Base-by-base conservation (phyloP, 305 asterid genomes). In the Ajuga reptans region DNA sequence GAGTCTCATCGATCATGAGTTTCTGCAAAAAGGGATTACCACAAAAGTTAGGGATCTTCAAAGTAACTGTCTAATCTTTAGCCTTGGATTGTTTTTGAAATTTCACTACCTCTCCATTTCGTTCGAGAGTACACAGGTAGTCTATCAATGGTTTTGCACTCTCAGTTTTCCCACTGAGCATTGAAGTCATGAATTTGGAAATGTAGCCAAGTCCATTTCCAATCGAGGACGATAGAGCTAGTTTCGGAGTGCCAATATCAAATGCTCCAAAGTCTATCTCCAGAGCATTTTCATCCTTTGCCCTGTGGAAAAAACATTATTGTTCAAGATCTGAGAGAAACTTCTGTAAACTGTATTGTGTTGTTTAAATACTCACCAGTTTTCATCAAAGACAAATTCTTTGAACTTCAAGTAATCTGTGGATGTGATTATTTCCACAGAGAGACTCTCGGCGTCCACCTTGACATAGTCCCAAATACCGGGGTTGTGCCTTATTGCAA, bases 241-340 rank as follows among this genome's bases (percentile, higher is more conserved):
- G 75, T 5, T 73, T 78, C 18, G 86, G 90, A 45, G 79, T 68
- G 15, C 77, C 64, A n/a, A 62, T 66, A 57, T 86, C 89, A 64
- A 88, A 84, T 52, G 85, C 89, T 66, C 89, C 92, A 78, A 90
- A 88, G 72, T 88, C 94, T 15, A 88, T 70, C 83, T 90, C 96
- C 72, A 90, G 41, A 24, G 88, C 83, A 79, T 88, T 88, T 54
- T 83, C 95, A 81, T 86, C 91, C 64, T 78, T 80, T 41, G 94
- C 86, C 97, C 97, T 90, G 91, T 53, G 67, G 17, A 31, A 31
- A 46, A 21, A 50, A 37, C 49, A 52, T 9, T 7, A 42, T n/a
- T 15, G 11, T 71, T 50, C 18, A 27, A 45, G 37, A 41, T 46
- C 45, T 24, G 21, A 33, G 31, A 17, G 24, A 57, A 41, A 61